Base-by-base conservation (phyloP, 2,329 filamentous ascomycete species). In the Penicillium occitanis region DNA sequence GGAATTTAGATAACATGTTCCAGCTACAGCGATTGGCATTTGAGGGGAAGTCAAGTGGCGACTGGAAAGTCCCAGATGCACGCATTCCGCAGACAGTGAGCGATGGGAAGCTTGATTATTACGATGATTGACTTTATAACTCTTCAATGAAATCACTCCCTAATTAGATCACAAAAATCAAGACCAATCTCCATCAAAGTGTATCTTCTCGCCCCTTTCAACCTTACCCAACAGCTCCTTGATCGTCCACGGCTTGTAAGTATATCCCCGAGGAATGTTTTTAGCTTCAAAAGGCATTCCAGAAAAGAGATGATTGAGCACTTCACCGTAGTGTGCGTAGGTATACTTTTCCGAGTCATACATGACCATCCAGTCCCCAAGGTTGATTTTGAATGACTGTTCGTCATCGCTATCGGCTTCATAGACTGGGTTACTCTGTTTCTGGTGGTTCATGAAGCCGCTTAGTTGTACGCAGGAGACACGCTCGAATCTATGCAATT, bases 401-500 rank as follows among this genome's bases (percentile, higher is more conserved):
- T 44, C 53, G 8, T 51, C 53, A 0, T 64, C 28, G 51, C 3
- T 50, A n/a, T 59, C 62, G 3, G 28, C 13, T 17, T 11, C n/a
- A 59, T 61, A 50, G 25, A 50, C 42, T 22, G 53, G 30, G 13
- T 50, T 64, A 19, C 51, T 64, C 40, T 64, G 50, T 42, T 64
- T 64, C 50, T 64, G 50, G n/a, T 64, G 62, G 25, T 64, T 59
- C 46, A 64, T 50, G 44, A 64, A 59, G 3, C 53, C 62, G 30
- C 53, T 59, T 51, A 64, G 53, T 30, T 71, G 68, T 1, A 69
- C 22, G 14, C 67, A 69, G 3, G 64, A 58, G n/a, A 68, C 68
- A 8, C 69, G 69, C 55, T 71, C 63, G 28, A 68, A 67, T 48
- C 66, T 70, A 55, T 37, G 35, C 57, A 59, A 33, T 33, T 10